These are phyloP conservation scores for Cercospora sp. DNA, from an alignment of 2,329 filamentous ascomycete species.

Conservation along the genomic window DNA sequence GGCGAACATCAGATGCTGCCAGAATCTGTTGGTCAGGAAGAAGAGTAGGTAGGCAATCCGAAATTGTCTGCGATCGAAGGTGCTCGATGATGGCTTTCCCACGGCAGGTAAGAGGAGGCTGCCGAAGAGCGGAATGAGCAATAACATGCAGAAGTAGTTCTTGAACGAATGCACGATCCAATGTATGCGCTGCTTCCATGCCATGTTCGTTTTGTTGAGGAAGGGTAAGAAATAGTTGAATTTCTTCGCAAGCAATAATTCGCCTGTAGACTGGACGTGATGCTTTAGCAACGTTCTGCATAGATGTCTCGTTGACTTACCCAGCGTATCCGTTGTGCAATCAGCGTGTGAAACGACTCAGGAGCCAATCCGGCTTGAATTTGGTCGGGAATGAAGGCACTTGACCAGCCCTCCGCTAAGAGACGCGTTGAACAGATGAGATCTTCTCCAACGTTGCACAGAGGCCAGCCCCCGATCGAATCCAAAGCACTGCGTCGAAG, in stretches of 20 bases:
- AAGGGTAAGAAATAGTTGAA: slow-evolving; percentile 8
- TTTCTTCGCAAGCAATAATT: background rate
- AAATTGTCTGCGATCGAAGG: background rate
- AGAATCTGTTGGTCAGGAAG: slow-evolving; percentile 4
- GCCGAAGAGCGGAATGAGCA: background rate
- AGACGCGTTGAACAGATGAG: slow-evolving; percentile 60
- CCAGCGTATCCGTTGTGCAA: slow-evolving; percentile 61
- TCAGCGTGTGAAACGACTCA: slow-evolving; percentile 56
- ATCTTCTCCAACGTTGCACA: slow-evolving; percentile 62
- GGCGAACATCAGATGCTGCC: slow-evolving; percentile 9
- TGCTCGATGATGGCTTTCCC: background rate
- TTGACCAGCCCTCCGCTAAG: slow-evolving; percentile 62
- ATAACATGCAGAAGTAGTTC: background rate
- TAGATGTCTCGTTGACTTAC: background rate
- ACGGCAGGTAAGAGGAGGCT: background rate
- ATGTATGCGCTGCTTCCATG: background rate
- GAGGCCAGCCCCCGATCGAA: slow-evolving; percentile 62
- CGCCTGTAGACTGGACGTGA: background rate
- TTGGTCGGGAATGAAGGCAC: slow-evolving; percentile 60
- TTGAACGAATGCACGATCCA: slow-evolving; percentile 10
- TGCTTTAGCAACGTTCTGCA: background rate
- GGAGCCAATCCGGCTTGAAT: slow-evolving; percentile 62
- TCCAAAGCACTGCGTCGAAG: slow-evolving; percentile 61
- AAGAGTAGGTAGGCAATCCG: background rate
- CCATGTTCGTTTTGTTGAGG: background rate